Percentiles rank a stretch among this genome's conserved stretches.
Conservation (phyloP, 495 filamentous ascomycete species). For the Penicillium diatomitis region DNA sequence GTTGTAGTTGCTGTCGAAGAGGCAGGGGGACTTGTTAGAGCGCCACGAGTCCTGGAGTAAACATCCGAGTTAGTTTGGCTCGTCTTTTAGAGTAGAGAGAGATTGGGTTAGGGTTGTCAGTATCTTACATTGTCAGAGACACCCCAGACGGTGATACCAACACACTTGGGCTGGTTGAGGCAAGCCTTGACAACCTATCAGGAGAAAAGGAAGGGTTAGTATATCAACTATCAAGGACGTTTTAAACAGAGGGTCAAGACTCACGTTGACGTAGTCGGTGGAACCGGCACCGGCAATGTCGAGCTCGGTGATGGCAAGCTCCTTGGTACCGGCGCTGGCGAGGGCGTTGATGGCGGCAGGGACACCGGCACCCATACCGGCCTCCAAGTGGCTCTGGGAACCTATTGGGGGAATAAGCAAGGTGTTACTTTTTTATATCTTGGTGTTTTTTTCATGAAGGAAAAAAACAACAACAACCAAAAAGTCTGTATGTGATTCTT, state of each 20-base stretch:
- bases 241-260: not conserved
- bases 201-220: not conserved
- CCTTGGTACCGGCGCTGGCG: slow-evolving; percentile 38
- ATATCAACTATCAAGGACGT: not conserved
- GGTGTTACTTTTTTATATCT: too few relatives aligned
- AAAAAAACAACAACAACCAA: too few relatives aligned
- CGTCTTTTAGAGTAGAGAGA: too few relatives aligned
- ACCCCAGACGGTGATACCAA: slow-evolving; percentile 72
- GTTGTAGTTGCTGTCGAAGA: not conserved
- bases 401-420: slow-evolving; percentile 14
- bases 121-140: slow-evolving; percentile 43
- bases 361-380: slow-evolving; percentile 1
- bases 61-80: too few relatives aligned
- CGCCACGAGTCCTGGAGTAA: not conserved
- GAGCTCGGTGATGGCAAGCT: slow-evolving; percentile 57
- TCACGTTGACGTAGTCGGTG: slow-evolving; percentile 49
- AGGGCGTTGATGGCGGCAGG: slow-evolving; percentile 46
- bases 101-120: too few relatives aligned
- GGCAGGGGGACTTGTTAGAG: not conserved
- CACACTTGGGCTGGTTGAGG: slow-evolving; percentile 52
- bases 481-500: slow-evolving; percentile 1
- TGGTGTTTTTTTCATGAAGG: too few relatives aligned
- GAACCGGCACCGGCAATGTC: slow-evolving; percentile 52
- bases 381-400: slow-evolving; percentile 51
- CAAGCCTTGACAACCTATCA: slow-evolving; percentile 51